Base-by-base conservation (phyloP, 78 protist species). In the Chrysochromulina parva region DNA sequence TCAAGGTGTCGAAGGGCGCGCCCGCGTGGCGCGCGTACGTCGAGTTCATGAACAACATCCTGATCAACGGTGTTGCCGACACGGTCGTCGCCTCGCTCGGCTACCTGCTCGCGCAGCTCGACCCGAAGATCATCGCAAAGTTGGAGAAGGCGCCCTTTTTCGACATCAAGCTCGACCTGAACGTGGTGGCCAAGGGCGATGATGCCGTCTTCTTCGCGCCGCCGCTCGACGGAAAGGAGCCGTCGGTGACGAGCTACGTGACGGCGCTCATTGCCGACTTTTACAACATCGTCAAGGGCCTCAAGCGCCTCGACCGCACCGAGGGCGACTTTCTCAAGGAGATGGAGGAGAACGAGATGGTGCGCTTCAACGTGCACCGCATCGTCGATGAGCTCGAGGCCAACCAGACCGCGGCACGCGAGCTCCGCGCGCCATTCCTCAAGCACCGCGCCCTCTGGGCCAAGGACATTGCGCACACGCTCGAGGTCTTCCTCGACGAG, bases 1-100 rank as follows among this genome's bases (percentile, higher is more conserved):
- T 59, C 10, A 62, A 48, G n/a, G 90, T 78, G 14, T 14, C n/a
- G 22, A 54, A 55, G 38, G 84, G 71, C 81, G 47, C 53, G 26
- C 81, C 47, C 19, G 88, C 58, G 55, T 96, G 97, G 97, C 53
- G 13, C 16, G 89, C 60, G 17, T 96, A 96, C 93, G 93, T 93
- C 69, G 91, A 74, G 57, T 90, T 89, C 90, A 89, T 93, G 59
- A 89, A 92, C 80, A 74, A 76, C 38, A 55, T 92, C 47, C 53
- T 93, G 59, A 24, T 58, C 24, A 57, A 91, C 53, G 93, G 93
- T 2, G 17, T 95, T 24, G 4, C 26, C 52, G 10, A 3, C 11
- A 60, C 85, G 9, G 73, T 93, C 47, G 24, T 88, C 50, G 1
- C 28, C 16, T 94, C 96, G 11, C 62, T 93, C 52, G 6, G 71